phyloP scores from a whole-genome alignment of 208 protist genomes.

The Perkinsela sp. region DNA sequence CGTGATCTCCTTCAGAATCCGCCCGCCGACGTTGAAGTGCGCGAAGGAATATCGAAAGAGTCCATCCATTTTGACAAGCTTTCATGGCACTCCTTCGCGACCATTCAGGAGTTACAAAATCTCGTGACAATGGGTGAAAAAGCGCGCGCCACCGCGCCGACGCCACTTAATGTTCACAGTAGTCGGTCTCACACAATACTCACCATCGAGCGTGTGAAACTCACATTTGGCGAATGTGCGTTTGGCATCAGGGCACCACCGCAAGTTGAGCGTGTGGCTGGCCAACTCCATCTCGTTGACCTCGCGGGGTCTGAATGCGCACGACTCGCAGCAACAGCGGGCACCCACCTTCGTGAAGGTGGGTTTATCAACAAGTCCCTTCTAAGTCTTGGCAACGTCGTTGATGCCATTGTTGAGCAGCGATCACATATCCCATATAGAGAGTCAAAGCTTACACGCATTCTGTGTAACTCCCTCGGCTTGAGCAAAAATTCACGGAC shows the following conservation, averaged over 20 bases:
- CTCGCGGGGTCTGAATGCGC: slow-evolving; percentile 47
- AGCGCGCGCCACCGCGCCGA: slow-evolving; percentile 44
- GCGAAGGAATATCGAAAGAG: slow-evolving; percentile 10
- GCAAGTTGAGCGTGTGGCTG: background rate
- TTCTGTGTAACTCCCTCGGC: slow-evolving; percentile 27
- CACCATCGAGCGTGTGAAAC: slow-evolving; percentile 4
- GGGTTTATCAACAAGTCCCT: slow-evolving; percentile 55
- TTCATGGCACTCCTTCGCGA: slow-evolving; percentile 12
- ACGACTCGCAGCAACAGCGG: slow-evolving; percentile 28
- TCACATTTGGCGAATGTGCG: background rate
- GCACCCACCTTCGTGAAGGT: slow-evolving; percentile 26
- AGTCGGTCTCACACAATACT: slow-evolving; percentile 12
- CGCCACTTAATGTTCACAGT: slow-evolving; percentile 52
- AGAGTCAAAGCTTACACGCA: slow-evolving; percentile 22
- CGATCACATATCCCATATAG: slow-evolving; percentile 8
- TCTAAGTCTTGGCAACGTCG: slow-evolving; percentile 11
- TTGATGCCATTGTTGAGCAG: slow-evolving; percentile 6
- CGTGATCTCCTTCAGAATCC: slow-evolving; percentile 21
- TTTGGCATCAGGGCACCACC: background rate
- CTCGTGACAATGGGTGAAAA: slow-evolving; percentile 22
- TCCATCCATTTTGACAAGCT: slow-evolving; percentile 8
- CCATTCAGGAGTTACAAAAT: slow-evolving; percentile 21
- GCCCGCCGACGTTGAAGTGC: slow-evolving; percentile 9
- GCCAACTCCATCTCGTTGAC: slow-evolving; percentile 33
- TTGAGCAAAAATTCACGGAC: slow-evolving; percentile 34